A percentile compares a stretch with the other conserved stretches of the same genome.
Conservation (phyloP, 2,329 filamentous ascomycete genomes). For the Fusarium clavum region DNA sequence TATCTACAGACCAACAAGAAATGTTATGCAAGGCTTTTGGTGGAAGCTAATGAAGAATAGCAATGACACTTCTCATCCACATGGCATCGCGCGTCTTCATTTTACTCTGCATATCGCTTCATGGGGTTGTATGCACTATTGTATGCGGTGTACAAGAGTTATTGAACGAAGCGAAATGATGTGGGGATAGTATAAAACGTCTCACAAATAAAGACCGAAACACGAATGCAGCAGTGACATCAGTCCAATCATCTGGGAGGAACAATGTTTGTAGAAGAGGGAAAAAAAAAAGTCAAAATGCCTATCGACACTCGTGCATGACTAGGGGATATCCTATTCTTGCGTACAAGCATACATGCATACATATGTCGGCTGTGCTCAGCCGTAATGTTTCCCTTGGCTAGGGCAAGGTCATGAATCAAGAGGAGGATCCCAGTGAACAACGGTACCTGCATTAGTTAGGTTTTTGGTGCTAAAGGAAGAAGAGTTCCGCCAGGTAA, state of each 20-base stretch:
- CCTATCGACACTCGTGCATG: slow-evolving; percentile 33
- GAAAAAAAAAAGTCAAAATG: slow-evolving; percentile 7
- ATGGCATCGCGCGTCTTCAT: slow-evolving; percentile 35
- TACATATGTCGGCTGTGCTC: not conserved
- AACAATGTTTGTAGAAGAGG: slow-evolving; percentile 5
- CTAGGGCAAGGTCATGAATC: slow-evolving; percentile 32
- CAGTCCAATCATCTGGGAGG: not conserved
- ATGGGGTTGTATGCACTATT: slow-evolving; percentile 30
- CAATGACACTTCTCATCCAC: slow-evolving; percentile 1
- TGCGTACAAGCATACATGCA: not conserved
- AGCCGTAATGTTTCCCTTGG: slow-evolving; percentile 15
- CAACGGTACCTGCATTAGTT: slow-evolving; percentile 40
- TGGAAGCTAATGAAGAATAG: slow-evolving; percentile 22
- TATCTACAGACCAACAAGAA: not conserved
- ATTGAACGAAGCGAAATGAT: slow-evolving; percentile 40
- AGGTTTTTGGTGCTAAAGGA: slow-evolving; percentile 15
- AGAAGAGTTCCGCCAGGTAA: slow-evolving; percentile 9
- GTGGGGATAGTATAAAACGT: slow-evolving; percentile 31
- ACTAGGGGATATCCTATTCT: slow-evolving; percentile 19
- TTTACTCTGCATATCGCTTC: slow-evolving; percentile 42
- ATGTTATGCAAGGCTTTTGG: slow-evolving; percentile 25
- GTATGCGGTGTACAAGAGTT: slow-evolving; percentile 40
- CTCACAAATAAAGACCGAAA: slow-evolving; percentile 18
- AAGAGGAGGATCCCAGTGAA: slow-evolving; percentile 12
- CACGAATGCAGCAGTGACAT: slow-evolving; percentile 21